These are phyloP conservation scores for Thelonectria blattea DNA, from an alignment of 2,329 filamentous ascomycete species.

Conservation along the genomic window DNA sequence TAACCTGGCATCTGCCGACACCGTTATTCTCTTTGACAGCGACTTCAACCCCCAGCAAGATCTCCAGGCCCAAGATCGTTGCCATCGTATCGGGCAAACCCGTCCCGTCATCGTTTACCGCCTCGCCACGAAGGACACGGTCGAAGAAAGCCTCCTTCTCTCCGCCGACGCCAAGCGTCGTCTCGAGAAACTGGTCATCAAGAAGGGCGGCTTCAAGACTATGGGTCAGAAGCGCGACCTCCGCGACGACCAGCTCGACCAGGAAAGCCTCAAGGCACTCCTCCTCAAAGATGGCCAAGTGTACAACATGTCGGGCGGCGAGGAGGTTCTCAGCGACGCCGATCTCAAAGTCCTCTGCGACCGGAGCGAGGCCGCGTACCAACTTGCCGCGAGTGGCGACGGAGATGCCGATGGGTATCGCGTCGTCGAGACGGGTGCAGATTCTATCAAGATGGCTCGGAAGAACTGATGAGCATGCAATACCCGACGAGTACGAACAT, in stretches of 20 bases:
- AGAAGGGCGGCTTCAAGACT: slow-evolving; percentile 83
- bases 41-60: slow-evolving; percentile 98
- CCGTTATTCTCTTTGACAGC: slow-evolving; percentile 86
- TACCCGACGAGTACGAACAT: background rate
- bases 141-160: slow-evolving; percentile 85
- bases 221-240: slow-evolving; percentile 66
- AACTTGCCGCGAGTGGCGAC: slow-evolving; percentile 77
- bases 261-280: slow-evolving; percentile 65
- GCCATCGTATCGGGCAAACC: slow-evolving; percentile 92
- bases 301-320: slow-evolving; percentile 63
- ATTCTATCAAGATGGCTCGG: slow-evolving; percentile 55
- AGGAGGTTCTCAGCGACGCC: slow-evolving; percentile 72
- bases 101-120: slow-evolving; percentile 92
- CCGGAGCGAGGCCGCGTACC: slow-evolving; percentile 68
- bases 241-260: slow-evolving; percentile 58
- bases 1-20: slow-evolving; percentile 90
- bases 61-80: slow-evolving; percentile 93
- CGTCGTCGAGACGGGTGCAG: slow-evolving; percentile 76
- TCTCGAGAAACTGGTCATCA: slow-evolving; percentile 93
- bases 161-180: slow-evolving; percentile 91
- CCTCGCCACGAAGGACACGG: slow-evolving; percentile 89
- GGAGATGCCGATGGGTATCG: slow-evolving; percentile 75
- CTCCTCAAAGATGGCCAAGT: slow-evolving; percentile 75
- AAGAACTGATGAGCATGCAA: slow-evolving; percentile 26
- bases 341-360: slow-evolving; percentile 84